These are phyloP conservation scores for Cyclotella sp. DNA, from an alignment of 108 stramenopile genomes.

Conservation along the genomic window DNA sequence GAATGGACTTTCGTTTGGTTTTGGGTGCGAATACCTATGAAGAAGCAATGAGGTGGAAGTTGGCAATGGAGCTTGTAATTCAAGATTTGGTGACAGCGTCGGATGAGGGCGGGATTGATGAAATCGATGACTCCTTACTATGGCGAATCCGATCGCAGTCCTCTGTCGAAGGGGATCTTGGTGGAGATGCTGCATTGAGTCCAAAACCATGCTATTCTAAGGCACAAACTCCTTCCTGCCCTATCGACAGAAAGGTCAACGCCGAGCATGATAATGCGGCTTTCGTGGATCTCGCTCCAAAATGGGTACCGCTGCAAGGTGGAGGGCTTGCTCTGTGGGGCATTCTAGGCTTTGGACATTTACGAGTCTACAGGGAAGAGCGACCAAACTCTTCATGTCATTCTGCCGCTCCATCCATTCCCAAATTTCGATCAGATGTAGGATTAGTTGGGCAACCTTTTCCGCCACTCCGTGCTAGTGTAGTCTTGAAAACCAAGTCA, in stretches of 20 bases:
- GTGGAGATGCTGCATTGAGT: slow-evolving; percentile 14
- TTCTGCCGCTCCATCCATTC: slow-evolving; percentile 22
- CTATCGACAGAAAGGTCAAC: slow-evolving; percentile 3
- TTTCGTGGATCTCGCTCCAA: slow-evolving; percentile 30
- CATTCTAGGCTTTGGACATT: slow-evolving; percentile 58
- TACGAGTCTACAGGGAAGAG: slow-evolving; percentile 82
- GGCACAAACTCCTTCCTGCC: slow-evolving; percentile 22
- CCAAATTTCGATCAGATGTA: slow-evolving; percentile 35
- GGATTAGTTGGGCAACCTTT: slow-evolving; percentile 61
- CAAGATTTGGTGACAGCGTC: slow-evolving; percentile 27
- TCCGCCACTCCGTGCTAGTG: slow-evolving; percentile 70
- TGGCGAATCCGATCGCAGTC: slow-evolving; percentile 9
- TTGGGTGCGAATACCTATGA: slow-evolving; percentile 66
- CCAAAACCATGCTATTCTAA: slow-evolving; percentile 1
- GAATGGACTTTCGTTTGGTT: slow-evolving; percentile 55
- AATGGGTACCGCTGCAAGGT: slow-evolving; percentile 80
- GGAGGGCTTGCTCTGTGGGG: slow-evolving; percentile 61
- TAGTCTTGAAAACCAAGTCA: slow-evolving; percentile 72
- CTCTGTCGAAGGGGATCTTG: background rate
- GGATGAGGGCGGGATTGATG: slow-evolving; percentile 10
- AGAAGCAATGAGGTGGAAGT: slow-evolving; percentile 65
- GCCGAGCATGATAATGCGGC: slow-evolving; percentile 20
- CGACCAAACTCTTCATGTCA: slow-evolving; percentile 14
- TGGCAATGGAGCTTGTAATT: slow-evolving; percentile 59
- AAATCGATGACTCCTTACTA: slow-evolving; percentile 12